Evolutionary conservation across 306 rosid genomes (phyloP).

Genomic region (Dryas octopetala): DNA sequence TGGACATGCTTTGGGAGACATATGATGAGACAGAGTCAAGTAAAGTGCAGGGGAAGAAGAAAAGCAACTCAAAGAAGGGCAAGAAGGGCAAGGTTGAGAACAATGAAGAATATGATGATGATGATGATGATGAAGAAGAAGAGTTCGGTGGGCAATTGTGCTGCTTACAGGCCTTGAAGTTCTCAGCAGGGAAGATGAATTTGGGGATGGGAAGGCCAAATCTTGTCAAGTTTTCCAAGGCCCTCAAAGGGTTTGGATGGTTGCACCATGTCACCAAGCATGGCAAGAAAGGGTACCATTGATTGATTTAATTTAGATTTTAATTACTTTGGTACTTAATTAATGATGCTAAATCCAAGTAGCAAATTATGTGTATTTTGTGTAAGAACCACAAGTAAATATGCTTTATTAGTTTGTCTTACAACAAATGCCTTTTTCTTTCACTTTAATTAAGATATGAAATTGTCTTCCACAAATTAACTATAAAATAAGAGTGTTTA

Average conservation of each 20-base stretch:
- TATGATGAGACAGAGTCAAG: constrained; percentile 54
- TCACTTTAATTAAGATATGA: too few species aligned
- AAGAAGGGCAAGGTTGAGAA: constrained; percentile 38
- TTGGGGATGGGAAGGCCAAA: constrained; percentile 84
- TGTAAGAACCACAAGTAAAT: constrained; percentile 46
- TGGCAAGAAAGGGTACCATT: constrained; percentile 57
- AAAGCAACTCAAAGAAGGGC: constrained; percentile 49
- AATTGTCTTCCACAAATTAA: background rate
- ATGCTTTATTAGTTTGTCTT: constrained; percentile 30
- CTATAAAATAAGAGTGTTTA: background rate
- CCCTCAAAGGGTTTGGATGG: constrained; percentile 82
- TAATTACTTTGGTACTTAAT: background rate
- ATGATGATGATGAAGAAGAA: constrained; percentile 46
- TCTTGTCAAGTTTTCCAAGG: constrained; percentile 74
- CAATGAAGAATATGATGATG: constrained; percentile 23
- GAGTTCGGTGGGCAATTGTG: constrained; percentile 48
- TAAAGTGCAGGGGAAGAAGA: constrained; percentile 22
- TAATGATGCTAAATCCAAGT: constrained; percentile 18
- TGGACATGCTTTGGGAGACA: constrained; percentile 98
- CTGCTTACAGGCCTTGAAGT: constrained; percentile 87
- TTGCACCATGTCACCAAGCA: constrained; percentile 62
- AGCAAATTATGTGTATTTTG: constrained; percentile 36
- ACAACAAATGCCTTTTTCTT: constrained; percentile 4
- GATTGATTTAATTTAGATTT: constrained; percentile 9
- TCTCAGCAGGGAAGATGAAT: constrained; percentile 85